A percentile compares a stretch with the other conserved stretches of the same genome.
Evolutionary conservation across 768 basidiomycete species (phyloP).

Genomic region (Phaffia australis): DNA sequence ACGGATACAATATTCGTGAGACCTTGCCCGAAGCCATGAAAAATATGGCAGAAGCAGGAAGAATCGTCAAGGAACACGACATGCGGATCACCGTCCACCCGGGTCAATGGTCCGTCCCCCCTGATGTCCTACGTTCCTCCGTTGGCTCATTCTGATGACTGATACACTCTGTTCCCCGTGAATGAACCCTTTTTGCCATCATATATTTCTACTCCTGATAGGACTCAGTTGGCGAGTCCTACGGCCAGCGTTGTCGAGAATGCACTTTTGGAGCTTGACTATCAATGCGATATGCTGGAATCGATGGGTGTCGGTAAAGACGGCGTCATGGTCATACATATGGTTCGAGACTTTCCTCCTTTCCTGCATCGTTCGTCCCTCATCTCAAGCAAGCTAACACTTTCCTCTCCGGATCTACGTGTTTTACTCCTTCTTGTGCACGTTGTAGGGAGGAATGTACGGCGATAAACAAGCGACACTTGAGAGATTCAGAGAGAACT

Average conservation of each 20-base stretch:
- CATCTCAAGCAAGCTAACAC: not conserved
- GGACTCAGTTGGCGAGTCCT: constrained; percentile 60
- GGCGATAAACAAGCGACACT: constrained; percentile 65
- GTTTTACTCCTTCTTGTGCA: constrained; percentile 30
- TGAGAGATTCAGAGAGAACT: constrained; percentile 60
- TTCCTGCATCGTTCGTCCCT: not conserved
- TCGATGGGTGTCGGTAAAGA: constrained; percentile 68
- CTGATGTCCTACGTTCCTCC: not conserved
- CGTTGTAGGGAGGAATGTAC: constrained; percentile 63
- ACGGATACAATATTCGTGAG: constrained; percentile 63
- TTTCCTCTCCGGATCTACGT: not conserved
- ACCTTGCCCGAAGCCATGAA: constrained; percentile 49
- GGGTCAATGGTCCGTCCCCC: constrained; percentile 62
- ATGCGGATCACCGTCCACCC: constrained; percentile 80
- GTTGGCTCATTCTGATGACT: not conserved
- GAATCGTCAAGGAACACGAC: constrained; percentile 55
- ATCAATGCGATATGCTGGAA: constrained; percentile 81
- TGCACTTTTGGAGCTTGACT: constrained; percentile 65
- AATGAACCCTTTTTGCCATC: not conserved
- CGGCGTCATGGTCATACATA: constrained; percentile 77
- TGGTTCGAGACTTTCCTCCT: constrained; percentile 31
- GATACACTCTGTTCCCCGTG: not conserved
- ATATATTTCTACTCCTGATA: constrained; percentile 25
- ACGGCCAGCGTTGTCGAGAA: constrained; percentile 61
- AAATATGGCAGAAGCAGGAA: constrained; percentile 52